phyloP scores from a whole-genome alignment of 306 rosid species.

The Cucumis hystrix region DNA sequence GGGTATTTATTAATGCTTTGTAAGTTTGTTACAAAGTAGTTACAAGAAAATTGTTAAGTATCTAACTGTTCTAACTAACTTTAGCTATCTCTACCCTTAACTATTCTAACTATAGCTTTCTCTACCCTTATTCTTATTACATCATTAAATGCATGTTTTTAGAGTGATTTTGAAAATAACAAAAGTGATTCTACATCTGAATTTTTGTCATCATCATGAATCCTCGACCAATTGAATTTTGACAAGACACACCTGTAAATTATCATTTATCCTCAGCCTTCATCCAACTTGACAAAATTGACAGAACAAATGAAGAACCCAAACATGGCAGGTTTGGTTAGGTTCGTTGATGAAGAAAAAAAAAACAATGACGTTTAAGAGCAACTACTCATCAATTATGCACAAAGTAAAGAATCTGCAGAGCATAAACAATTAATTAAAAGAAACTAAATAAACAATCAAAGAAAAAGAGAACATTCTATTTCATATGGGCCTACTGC shows the following conservation, averaged over 20 bases:
- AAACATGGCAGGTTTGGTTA: conserved; percentile 2
- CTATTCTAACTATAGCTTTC: too few species aligned
- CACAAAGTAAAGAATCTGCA: neutral
- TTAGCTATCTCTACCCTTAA: too few species aligned
- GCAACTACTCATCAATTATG: neutral
- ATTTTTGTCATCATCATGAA: neutral
- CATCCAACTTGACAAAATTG: neutral
- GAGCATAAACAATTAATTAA: neutral
- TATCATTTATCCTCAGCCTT: neutral
- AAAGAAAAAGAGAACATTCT: conserved; percentile 1
- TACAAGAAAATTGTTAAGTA: too few species aligned
- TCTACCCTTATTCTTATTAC: too few species aligned
- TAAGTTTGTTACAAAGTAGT: too few species aligned
- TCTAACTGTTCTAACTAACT: too few species aligned
- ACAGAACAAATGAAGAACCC: neutral
- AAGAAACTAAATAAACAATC: conserved; percentile 2
- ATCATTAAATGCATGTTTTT: too few species aligned
- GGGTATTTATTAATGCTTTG: too few species aligned
- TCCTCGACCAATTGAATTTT: neutral
- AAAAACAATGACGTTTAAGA: neutral
- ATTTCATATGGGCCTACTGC: neutral
- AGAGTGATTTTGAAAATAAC: too few species aligned
- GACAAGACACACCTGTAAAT: neutral
- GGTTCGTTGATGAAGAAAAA: neutral
- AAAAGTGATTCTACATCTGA: neutral